Conservation (phyloP, 805 yeast species). For the Tetrapisispora fleetii region DNA sequence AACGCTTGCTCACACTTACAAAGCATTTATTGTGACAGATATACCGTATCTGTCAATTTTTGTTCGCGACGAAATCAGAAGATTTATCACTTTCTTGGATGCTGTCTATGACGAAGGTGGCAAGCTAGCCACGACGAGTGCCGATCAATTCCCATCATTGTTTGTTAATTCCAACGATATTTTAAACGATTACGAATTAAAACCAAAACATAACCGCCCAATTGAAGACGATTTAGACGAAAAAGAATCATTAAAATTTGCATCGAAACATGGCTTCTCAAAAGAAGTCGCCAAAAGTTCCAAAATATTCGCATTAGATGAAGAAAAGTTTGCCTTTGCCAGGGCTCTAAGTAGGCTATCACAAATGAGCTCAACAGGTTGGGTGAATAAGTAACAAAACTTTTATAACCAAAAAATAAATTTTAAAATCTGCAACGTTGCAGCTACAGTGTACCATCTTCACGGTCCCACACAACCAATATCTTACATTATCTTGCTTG, state of each 20-base stretch:
- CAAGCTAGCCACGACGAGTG: constrained; percentile 79
- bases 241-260: constrained; percentile 44
- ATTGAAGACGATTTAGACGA: constrained; percentile 20
- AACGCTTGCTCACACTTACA: constrained; percentile 65
- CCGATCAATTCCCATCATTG: constrained; percentile 71
- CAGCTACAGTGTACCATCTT: no score
- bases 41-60: constrained; percentile 76
- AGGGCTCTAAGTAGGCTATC: constrained; percentile 84
- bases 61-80: constrained; percentile 73
- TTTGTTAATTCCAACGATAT: constrained; percentile 73
- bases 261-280: constrained; percentile 58
- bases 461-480: no score
- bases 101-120: constrained; percentile 92
- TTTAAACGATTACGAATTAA: constrained; percentile 31
- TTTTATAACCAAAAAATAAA: no score
- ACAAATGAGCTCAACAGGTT: constrained; percentile 88
- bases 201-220: constrained; percentile 3
- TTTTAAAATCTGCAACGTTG: no score
- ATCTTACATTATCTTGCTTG: no score
- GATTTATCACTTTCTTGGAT: constrained; percentile 90
- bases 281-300: constrained; percentile 62
- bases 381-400: constrained; percentile 40
- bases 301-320: constrained; percentile 77
- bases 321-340: constrained; percentile 93
- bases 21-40: constrained; percentile 80